These are phyloP conservation scores for Craterostigma plantagineum DNA, from an alignment of 257 asterid genomes.

Conservation along the genomic window DNA sequence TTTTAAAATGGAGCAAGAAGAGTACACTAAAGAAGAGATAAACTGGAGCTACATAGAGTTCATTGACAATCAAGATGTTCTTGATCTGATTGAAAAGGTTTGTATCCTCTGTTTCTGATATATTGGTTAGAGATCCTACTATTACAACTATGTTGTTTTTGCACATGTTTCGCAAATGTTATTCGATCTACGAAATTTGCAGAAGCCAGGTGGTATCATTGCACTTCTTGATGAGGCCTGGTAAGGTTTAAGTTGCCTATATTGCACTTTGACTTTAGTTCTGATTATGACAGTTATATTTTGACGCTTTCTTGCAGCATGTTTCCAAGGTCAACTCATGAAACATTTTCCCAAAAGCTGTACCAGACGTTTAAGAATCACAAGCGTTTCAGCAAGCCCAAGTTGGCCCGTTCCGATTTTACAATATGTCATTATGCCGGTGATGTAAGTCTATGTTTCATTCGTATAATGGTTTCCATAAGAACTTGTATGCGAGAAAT, in stretches of 20 bases:
- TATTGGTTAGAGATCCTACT: neutral
- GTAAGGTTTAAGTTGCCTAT: neutral
- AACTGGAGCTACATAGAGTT: slow-evolving; percentile 99
- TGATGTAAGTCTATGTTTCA: slow-evolving; percentile 48
- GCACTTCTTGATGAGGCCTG: slow-evolving; percentile 7
- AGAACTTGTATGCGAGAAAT: neutral
- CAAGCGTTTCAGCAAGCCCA: slow-evolving; percentile 93
- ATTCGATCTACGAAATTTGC: slow-evolving; percentile 5
- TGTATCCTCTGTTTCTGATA: slow-evolving; percentile 1
- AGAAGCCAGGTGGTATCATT: slow-evolving; percentile 5
- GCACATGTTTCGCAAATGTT: neutral
- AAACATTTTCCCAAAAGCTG: slow-evolving; percentile 88
- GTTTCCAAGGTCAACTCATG: slow-evolving; percentile 97
- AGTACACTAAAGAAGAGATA: slow-evolving; percentile 94
- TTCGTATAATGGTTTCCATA: neutral
- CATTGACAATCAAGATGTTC: slow-evolving; percentile 89
- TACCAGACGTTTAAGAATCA: slow-evolving; percentile 75
- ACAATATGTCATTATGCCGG: slow-evolving; percentile 95
- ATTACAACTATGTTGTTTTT: no score
- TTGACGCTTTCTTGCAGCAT: slow-evolving; percentile 43
- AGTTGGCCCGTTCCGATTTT: slow-evolving; percentile 87
- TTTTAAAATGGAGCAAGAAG: slow-evolving; percentile 99
- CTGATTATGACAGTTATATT: slow-evolving; percentile 1
- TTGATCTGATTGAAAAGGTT: slow-evolving; percentile 94
- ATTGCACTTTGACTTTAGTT: no score